phyloP scores from a whole-genome alignment of 2,329 filamentous ascomycete genomes.

The Colletotrichum destructivum region DNA sequence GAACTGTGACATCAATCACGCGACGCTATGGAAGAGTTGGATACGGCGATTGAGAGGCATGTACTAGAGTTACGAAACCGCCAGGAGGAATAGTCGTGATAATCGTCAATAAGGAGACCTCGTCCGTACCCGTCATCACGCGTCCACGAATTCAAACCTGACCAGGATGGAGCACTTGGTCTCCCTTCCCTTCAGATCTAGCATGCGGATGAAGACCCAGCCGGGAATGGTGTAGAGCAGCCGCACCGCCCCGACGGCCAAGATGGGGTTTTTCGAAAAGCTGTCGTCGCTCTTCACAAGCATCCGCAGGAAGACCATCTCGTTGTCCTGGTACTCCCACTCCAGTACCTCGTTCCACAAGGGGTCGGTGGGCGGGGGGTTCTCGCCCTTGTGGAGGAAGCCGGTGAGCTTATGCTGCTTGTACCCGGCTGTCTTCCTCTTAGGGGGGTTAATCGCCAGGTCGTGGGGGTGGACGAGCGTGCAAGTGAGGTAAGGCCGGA shows the following conservation, averaged over 20 bases:
- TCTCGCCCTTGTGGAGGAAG: slow-evolving; percentile 71
- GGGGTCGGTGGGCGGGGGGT: slow-evolving; percentile 72
- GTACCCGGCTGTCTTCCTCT: slow-evolving; percentile 75
- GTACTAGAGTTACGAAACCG: too few relatives aligned
- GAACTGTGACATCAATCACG: not conserved
- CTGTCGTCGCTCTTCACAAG: slow-evolving; percentile 78
- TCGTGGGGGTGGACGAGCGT: slow-evolving; percentile 73
- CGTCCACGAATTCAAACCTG: slow-evolving; percentile 70
- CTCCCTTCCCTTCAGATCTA: slow-evolving; percentile 76
- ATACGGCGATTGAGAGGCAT: not conserved
- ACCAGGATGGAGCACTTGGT: slow-evolving; percentile 75
- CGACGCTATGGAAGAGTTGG: too few relatives aligned
- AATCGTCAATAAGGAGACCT: not conserved
- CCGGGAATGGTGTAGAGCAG: slow-evolving; percentile 69
- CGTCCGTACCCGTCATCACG: slow-evolving; percentile 4
- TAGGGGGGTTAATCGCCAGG: slow-evolving; percentile 63
- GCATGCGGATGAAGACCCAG: slow-evolving; percentile 76
- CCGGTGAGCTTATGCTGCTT: slow-evolving; percentile 70
- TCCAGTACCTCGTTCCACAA: slow-evolving; percentile 77
- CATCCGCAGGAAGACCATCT: slow-evolving; percentile 75
- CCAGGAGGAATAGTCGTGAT: not conserved
- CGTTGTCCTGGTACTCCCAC: slow-evolving; percentile 79
- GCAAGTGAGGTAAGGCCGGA: slow-evolving; percentile 77
- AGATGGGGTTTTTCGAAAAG: slow-evolving; percentile 73
- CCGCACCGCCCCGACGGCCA: slow-evolving; percentile 73